phyloP scores from a whole-genome alignment of 1,139 yeast species.

The Taphrina flavorubra region DNA sequence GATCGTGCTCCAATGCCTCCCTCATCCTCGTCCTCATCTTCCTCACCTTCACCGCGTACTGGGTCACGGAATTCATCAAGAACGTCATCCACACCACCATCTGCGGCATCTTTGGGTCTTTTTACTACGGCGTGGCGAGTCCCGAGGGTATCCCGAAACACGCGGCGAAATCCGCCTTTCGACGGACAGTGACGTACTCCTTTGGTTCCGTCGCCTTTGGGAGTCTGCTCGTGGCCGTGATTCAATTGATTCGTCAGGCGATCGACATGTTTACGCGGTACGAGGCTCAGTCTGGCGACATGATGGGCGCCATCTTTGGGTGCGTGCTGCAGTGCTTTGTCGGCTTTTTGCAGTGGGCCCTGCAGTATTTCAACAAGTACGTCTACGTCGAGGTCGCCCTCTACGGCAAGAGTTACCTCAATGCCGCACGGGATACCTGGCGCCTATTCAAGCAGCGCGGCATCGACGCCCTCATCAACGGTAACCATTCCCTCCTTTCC shows the following conservation, averaged over 20 bases:
- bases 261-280: constrained; percentile 59
- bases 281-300: constrained; percentile 63
- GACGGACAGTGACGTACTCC: constrained; percentile 81
- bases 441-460: constrained; percentile 78
- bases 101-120: constrained; percentile 85
- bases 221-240: constrained; percentile 75
- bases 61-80: constrained; percentile 81
- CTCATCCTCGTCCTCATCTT: constrained; percentile 69
- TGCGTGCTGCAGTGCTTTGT: constrained; percentile 66
- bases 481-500: neutral
- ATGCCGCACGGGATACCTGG: constrained; percentile 83
- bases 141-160: constrained; percentile 77
- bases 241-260: constrained; percentile 67
- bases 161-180: constrained; percentile 83
- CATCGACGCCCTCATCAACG: constrained; percentile 83
- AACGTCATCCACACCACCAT: constrained; percentile 85
- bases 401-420: constrained; percentile 78
- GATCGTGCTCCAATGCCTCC: constrained; percentile 69
- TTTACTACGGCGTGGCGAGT: constrained; percentile 81
- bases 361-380: constrained; percentile 85
- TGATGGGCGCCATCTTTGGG: constrained; percentile 62
- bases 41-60: constrained; percentile 83
- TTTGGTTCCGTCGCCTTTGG: constrained; percentile 93
- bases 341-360: constrained; percentile 75
- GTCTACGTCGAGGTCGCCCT: constrained; percentile 78